Conservation (phyloP, 371 early-diverging fungal genomes). For the Mortierella sp. region DNA sequence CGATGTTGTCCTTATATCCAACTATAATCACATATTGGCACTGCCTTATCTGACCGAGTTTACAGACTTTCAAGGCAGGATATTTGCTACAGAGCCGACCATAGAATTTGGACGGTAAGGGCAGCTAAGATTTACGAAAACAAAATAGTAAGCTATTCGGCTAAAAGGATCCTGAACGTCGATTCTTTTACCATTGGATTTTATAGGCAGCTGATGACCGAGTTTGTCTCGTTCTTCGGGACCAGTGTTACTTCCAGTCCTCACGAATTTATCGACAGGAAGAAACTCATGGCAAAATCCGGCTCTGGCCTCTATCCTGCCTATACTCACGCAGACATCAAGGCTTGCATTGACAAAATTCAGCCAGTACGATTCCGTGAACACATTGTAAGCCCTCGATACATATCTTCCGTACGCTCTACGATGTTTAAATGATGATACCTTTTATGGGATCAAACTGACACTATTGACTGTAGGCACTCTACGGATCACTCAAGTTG, state of each 20-base stretch:
- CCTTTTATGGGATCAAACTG: background rate
- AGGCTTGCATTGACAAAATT: slow-evolving; percentile 73
- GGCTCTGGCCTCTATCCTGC: slow-evolving; percentile 57
- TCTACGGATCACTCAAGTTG: slow-evolving; percentile 41
- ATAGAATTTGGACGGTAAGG: slow-evolving; percentile 78
- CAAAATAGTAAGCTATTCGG: background rate
- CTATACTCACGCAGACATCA: slow-evolving; percentile 72
- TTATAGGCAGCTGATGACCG: slow-evolving; percentile 73
- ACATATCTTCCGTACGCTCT: background rate
- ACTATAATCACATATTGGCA: slow-evolving; percentile 79
- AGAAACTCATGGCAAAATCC: slow-evolving; percentile 34
- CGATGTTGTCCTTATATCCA: slow-evolving; percentile 84
- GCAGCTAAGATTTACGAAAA: background rate
- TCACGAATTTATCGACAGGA: slow-evolving; percentile 47
- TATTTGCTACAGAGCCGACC: slow-evolving; percentile 87
- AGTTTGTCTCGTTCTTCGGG: slow-evolving; percentile 70
- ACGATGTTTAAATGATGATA: background rate
- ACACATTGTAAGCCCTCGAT: slow-evolving; percentile 58
- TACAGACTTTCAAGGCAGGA: slow-evolving; percentile 83
- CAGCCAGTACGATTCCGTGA: slow-evolving; percentile 75
- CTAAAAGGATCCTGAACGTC: background rate
- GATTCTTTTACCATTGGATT: background rate
- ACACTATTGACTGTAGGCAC: slow-evolving; percentile 27
- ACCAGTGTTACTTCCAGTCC: slow-evolving; percentile 51
- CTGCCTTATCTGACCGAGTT: slow-evolving; percentile 90